A percentile compares a stretch with the other conserved stretches of the same genome.
phyloP scores from a whole-genome alignment of 352 stramenopile genomes.

The Globisporangium mamillatum region DNA sequence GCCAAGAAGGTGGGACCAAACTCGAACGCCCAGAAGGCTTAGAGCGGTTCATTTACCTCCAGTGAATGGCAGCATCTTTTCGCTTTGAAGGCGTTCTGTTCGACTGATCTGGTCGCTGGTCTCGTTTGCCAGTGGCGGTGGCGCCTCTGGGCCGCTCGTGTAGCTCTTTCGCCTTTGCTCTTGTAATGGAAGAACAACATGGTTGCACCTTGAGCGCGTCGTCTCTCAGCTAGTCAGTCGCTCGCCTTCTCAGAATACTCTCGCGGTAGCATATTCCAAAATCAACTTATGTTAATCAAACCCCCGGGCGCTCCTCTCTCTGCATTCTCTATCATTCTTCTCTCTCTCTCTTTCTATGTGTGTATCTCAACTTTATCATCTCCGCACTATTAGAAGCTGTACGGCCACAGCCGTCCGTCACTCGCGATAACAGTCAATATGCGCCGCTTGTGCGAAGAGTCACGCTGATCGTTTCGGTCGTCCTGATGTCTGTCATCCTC shows the following conservation, averaged over 20 bases:
- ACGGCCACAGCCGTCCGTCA: not conserved
- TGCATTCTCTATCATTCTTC: not conserved
- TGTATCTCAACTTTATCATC: not conserved
- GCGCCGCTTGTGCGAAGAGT: not conserved
- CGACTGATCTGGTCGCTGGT: not conserved
- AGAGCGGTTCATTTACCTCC: conserved; percentile 14
- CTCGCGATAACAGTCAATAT: not conserved
- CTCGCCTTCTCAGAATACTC: conserved; percentile 12
- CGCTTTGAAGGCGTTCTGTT: conserved; percentile 7
- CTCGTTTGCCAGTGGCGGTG: not conserved
- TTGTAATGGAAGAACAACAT: conserved; percentile 12
- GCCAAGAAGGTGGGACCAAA: conserved; percentile 98
- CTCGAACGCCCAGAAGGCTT: conserved; percentile 95
- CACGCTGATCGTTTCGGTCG: not conserved
- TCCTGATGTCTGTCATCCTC: not conserved
- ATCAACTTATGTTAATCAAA: conserved; percentile 52
- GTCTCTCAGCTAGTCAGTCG: conserved; percentile 21
- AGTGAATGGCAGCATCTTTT: conserved; percentile 11
- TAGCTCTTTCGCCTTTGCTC: conserved; percentile 3
- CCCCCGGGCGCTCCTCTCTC: conserved; percentile 12
- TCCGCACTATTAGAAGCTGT: not conserved
- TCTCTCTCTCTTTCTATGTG: not conserved
- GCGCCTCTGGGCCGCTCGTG: not conserved
- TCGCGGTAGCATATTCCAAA: conserved; percentile 45
- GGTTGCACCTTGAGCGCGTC: conserved; percentile 1